Evolutionary conservation across 768 basidiomycete species (phyloP).

Genomic region (Boletellus emodensis): DNA sequence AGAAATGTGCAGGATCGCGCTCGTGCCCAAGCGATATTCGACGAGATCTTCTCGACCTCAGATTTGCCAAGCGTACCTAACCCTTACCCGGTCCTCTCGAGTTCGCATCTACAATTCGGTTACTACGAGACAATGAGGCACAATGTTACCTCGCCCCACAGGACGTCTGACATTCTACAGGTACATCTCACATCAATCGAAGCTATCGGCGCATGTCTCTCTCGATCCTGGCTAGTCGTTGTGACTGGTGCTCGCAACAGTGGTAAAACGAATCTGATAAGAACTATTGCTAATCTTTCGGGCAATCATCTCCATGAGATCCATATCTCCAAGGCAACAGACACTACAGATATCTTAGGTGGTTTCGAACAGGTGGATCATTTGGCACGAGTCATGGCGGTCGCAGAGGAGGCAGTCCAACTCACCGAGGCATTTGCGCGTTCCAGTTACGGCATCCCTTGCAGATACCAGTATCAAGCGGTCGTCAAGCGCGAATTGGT

Average conservation of each 20-base stretch:
- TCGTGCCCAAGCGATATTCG: constrained; percentile 50
- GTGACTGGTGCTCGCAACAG: constrained; percentile 67
- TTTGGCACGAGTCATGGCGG: constrained; percentile 33
- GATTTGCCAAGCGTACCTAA: constrained; percentile 39
- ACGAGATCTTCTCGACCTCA: constrained; percentile 42
- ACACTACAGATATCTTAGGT: constrained; percentile 91
- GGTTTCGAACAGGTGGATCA: constrained; percentile 89
- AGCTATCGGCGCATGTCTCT: constrained; percentile 67
- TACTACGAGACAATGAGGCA: constrained; percentile 43
- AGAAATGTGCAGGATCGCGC: constrained; percentile 64
- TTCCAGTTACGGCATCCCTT: constrained; percentile 23
- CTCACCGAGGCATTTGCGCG: constrained; percentile 40
- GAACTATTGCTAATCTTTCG: constrained; percentile 62
- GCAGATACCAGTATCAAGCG: constrained; percentile 12
- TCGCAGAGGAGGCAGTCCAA: constrained; percentile 40
- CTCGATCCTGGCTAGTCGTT: constrained; percentile 85
- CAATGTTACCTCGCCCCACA: constrained; percentile 31
- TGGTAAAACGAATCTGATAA: constrained; percentile 79
- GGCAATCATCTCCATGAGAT: constrained; percentile 72
- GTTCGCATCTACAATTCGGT: constrained; percentile 61
- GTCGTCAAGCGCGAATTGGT: constrained; percentile 16
- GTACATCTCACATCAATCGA: constrained; percentile 64
- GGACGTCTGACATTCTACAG: constrained; percentile 54
- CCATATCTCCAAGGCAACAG: constrained; percentile 78
- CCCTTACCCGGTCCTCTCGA: constrained; percentile 33